A percentile compares a stretch with the other conserved stretches of the same genome.
Conservation (phyloP, 2,329 filamentous ascomycete species). For the Hysterium pulicare region DNA sequence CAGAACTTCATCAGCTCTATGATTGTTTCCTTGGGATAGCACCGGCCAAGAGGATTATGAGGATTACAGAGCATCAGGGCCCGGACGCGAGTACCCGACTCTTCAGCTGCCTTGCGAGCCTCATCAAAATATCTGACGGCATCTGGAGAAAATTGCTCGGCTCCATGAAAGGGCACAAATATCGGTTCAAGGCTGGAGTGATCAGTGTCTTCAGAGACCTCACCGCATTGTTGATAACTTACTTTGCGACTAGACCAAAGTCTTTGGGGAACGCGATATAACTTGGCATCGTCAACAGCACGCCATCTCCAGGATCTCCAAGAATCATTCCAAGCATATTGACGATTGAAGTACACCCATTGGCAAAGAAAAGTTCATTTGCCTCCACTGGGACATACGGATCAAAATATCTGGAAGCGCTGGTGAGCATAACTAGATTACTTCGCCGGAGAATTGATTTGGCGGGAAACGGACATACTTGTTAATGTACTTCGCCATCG, state of each 20-base stretch:
- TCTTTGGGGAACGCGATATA: conserved; percentile 49
- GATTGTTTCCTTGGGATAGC: conserved; percentile 23
- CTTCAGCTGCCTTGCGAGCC: conserved; percentile 30
- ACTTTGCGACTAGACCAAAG: conserved; percentile 41
- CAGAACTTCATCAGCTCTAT: conserved; percentile 25
- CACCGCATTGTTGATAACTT: conserved; percentile 1
- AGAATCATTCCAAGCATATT: conserved; percentile 43
- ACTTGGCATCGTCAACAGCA: conserved; percentile 45
- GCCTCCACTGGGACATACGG: conserved; percentile 32
- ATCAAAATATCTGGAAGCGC: conserved; percentile 28
- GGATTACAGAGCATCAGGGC: conserved; percentile 44
- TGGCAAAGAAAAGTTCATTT: conserved; percentile 40
- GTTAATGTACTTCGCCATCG: conserved; percentile 43
- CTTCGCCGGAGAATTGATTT: neutral
- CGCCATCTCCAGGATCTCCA: conserved; percentile 43
- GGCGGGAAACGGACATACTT: conserved; percentile 8
- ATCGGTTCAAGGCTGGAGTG: conserved; percentile 33
- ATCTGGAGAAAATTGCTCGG: conserved; percentile 38
- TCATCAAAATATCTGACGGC: conserved; percentile 37
- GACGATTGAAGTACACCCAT: conserved; percentile 41
- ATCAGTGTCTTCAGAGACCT: neutral
- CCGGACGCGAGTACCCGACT: conserved; percentile 33
- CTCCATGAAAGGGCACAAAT: conserved; percentile 34
- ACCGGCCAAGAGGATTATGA: conserved; percentile 39
- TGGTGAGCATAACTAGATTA: neutral